Evolutionary conservation across 257 asterid species (phyloP), one percentile per base, ranked within the genome.

Genomic region (Penstemon newberryi): DNA sequence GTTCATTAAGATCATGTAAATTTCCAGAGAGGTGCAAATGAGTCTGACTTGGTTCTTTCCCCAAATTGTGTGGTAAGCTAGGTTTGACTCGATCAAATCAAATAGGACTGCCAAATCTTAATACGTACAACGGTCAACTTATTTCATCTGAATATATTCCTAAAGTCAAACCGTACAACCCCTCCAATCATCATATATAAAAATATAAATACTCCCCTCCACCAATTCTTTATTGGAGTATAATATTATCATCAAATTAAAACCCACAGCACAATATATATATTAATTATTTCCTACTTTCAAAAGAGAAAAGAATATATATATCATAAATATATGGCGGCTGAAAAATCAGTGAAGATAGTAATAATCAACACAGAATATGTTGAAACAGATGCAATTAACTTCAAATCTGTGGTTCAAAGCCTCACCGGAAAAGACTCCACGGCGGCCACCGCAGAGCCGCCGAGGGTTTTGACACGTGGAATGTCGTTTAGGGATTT

Each of bases 331-430:
- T 5, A 9, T 57, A 81, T 77, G 82, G 70, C 68, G 25, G 13
- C 40, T 42, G 56, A 65, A 36, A 8, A 71, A n/a, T 63, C 62
- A 2, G 83, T 87, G 61, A 89, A 74, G 80, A 84, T 89, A 49
- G 87, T 85, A 52, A 70, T 89, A 39, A 85, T 89, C 79, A 71
- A 83, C 78, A 89, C 92, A 4, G 78, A 81, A 45, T 87, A 83
- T 54, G 75, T 89, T 40, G 82, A 87, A 25, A 89, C 90, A 0
- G 95, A 89, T 67, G 84, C 83, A 0, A 5, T 38, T 53, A 89
- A 85, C 82, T 89, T 89, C 71, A 89, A 89, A 66, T 80, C 90
- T 3, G 95, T 87, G 0, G 95, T 89, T 9, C 95, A 89, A 57
- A 79, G 70, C 10, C 89, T 89, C 66, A 87, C 95, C 57, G 89